A percentile compares a stretch with the other conserved stretches of the same genome.
These are phyloP conservation scores for Cucurbita argyrosperma DNA, from an alignment of 306 rosid species.

Conservation along the genomic window DNA sequence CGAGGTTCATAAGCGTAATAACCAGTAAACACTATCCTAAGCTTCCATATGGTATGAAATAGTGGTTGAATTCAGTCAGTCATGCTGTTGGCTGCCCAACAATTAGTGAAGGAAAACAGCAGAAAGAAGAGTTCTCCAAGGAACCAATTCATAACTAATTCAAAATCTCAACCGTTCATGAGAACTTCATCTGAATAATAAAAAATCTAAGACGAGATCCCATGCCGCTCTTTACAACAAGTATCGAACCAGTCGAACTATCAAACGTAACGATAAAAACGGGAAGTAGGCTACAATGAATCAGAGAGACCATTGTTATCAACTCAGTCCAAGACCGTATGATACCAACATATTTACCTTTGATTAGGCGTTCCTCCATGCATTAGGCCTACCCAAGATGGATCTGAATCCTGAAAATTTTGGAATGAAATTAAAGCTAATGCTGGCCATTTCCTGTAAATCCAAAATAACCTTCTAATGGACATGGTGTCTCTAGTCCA, in stretches of 20 bases:
- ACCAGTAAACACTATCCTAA: not conserved
- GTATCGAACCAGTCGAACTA: slow-evolving; percentile 21
- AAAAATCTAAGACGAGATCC: not conserved
- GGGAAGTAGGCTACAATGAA: not conserved
- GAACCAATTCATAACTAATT: slow-evolving; percentile 1
- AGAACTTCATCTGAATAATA: not conserved
- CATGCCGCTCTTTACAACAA: slow-evolving; percentile 25
- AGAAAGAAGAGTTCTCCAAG: not conserved
- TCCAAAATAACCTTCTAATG: slow-evolving; percentile 1
- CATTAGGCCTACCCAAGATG: slow-evolving; percentile 42
- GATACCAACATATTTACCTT: slow-evolving; percentile 37
- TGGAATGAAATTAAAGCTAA: slow-evolving; percentile 47
- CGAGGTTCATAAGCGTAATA: not conserved
- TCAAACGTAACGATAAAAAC: slow-evolving; percentile 1
- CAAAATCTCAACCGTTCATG: slow-evolving; percentile 2
- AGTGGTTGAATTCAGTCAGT: not conserved
- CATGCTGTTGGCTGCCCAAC: not conserved
- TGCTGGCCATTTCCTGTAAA: slow-evolving; percentile 12
- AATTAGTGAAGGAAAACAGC: not conserved
- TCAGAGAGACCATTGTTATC: not conserved
- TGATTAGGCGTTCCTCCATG: slow-evolving; percentile 24
- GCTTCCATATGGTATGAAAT: not conserved
- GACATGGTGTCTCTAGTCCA: not conserved
- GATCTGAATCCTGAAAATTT: slow-evolving; percentile 61
- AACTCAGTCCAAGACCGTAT: slow-evolving; percentile 12